Base-by-base conservation (phyloP, 1,284 basidiomycete genomes). In the Apiotrichum gracile region DNA sequence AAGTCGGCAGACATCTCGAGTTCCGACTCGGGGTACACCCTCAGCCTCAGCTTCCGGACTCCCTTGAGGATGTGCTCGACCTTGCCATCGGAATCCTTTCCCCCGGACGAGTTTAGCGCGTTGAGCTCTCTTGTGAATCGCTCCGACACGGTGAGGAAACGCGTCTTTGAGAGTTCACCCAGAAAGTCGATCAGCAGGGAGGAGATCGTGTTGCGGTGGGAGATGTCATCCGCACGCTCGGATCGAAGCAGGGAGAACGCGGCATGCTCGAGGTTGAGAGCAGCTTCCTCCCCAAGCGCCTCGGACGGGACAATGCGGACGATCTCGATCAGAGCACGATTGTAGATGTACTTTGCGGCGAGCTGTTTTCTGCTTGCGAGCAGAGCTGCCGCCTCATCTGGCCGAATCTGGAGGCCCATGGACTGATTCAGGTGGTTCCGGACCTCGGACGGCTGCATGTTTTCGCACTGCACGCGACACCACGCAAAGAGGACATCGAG, bases 1-100 rank as follows among this genome's bases (percentile, higher is more conserved):
- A 97, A 96, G 61, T 97, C 92, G 5, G 91, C 87, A 4, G 88
- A 89, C 72, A 94, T 88, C 70, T 97, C 93, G 57, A 97, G 93
- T 3, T 86, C 84, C 67, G 93, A 88, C 39, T 91, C 87, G 0
- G 93, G 93, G 82, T 91, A 97, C 55, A 86, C 88, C 76, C 88
- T 87, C 69, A 94, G 84, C 63, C 86, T 83, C 42, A 93, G 81
- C 66, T 88, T 82, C 57, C 81, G 83, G 61, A 93, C 76, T 14
- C 88, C 89, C 57, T 82, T 82, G 17, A 94, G 82, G 1, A 93
- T 76, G 68, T 86, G 86, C 74, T 92, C 91, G 49, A 86, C 88
- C 62, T 83, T 86, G 60, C 82, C 80, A 61, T 92, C 89, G 31
- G 78, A 76, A 61, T 92, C 91, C 68, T 88, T 89, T 0, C 83